phyloP scores from a whole-genome alignment of 495 filamentous ascomycete genomes.

The Hyaloscypha hepaticicola region DNA sequence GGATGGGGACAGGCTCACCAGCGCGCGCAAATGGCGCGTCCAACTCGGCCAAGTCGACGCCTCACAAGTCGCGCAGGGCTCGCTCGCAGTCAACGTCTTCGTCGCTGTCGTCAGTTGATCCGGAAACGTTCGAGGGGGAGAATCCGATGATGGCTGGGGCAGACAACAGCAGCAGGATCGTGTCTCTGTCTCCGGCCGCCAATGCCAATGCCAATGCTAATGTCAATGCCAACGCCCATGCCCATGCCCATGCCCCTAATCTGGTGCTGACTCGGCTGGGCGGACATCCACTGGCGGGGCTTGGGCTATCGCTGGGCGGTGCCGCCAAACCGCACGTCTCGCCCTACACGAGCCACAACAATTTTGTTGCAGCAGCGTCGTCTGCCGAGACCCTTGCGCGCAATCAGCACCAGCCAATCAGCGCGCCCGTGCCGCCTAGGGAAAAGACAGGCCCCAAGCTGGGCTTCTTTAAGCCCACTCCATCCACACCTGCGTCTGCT shows the following conservation, averaged over 20 bases:
- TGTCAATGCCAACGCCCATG: no score
- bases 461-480: not conserved
- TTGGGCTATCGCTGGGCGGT: not conserved
- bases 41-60: not conserved
- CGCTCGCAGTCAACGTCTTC: slow-evolving; percentile 41
- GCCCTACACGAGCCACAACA: slow-evolving; percentile 26
- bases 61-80: slow-evolving; percentile 15
- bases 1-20: not conserved
- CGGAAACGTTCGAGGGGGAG: slow-evolving; percentile 36
- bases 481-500: not conserved
- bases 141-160: slow-evolving; percentile 4
- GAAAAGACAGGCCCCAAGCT: slow-evolving; percentile 22
- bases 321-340: slow-evolving; percentile 25
- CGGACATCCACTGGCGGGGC: slow-evolving; percentile 3
- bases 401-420: slow-evolving; percentile 21
- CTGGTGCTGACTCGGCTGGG: slow-evolving; percentile 1
- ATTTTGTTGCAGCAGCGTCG: slow-evolving; percentile 15
- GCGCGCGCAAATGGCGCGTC: slow-evolving; percentile 9
- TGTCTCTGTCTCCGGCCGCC: no score
- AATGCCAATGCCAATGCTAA: no score
- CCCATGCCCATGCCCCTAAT: no score
- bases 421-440: not conserved
- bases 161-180: no score
- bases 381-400: slow-evolving; percentile 22
- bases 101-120: slow-evolving; percentile 41